Evolutionary conservation across 148 eudicot genomes (phyloP), one percentile per base, ranked within the genome.

Genomic region (Cornus suecica): DNA sequence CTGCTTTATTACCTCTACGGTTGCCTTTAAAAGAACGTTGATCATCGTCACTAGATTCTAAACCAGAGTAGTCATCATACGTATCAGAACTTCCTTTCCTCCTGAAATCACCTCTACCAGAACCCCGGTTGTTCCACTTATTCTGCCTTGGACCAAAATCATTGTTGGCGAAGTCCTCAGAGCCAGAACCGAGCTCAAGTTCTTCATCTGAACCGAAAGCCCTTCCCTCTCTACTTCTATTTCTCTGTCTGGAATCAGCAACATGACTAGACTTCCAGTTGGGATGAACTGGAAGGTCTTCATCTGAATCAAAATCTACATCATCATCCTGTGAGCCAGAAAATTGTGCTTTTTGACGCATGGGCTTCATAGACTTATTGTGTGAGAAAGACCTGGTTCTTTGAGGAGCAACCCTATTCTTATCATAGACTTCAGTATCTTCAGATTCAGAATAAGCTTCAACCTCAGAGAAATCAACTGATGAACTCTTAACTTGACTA

Each of bases 221-320:
- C 69, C 10, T 71, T 41, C 68, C 67, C 61, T 68, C 74, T 42
- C 66, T 82, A 65, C 78, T 76, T 80, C 85, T 85, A 72, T 32
- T 76, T 80, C 82, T 77, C 20, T 54, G 83, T 74, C 85, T 83
- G 69, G 81, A 71, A 77, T 89, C 79, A 70, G 90, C 84, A 70
- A 80, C 88, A 80, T 87, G 97, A 80, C 93, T 90, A 26, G 96
- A 90, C 80, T 88, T 92, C 92, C 88, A 86, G 68, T 87, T 81
- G 15, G 89, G 87, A 79, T 89, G 91, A 84, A 89, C 82, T 15
- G 94, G 92, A 72, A 92, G 89, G 76, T 92, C 96, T 48, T 88
- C 86, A 71, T 89, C 97, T 20, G 94, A 88, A 72, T 87, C 88
- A 71, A 80, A 86, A 82, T 87, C 91, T 52, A 85, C 37, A 67